A percentile compares a stretch with the other conserved stretches of the same genome.
Conservation (phyloP, 2,329 filamentous ascomycete species). For the Aspergillus spinulosporus region DNA sequence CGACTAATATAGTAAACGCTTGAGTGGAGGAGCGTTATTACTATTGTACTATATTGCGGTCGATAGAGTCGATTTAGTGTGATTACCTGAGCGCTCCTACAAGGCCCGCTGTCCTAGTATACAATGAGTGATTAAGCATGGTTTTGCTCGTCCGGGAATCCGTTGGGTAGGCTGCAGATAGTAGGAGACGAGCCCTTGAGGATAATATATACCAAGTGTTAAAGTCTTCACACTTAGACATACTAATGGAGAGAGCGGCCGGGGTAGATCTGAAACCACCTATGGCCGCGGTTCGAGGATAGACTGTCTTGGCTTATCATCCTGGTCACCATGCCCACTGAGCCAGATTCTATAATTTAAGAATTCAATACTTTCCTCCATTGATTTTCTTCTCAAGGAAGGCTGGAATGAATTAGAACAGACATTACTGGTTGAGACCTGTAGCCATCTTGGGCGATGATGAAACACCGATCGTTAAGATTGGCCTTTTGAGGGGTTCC, state of each 20-base stretch:
- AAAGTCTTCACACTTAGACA: neutral
- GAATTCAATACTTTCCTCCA: neutral
- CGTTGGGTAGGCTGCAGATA: no score
- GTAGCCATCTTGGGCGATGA: conserved; percentile 11
- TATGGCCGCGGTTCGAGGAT: neutral
- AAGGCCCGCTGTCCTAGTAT: neutral
- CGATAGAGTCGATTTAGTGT: neutral
- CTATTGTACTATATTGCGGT: neutral
- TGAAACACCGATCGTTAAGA: conserved; percentile 19
- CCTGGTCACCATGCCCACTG: neutral
- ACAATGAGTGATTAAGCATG: neutral
- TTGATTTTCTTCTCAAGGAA: neutral
- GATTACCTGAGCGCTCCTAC: neutral
- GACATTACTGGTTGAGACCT: conserved; percentile 2
- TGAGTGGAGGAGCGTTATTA: neutral
- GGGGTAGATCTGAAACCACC: neutral
- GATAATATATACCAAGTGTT: no score
- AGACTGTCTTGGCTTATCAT: neutral
- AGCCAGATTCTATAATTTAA: neutral
- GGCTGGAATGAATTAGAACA: neutral
- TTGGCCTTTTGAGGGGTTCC: conserved; percentile 5
- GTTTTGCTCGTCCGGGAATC: no score
- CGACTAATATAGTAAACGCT: neutral
- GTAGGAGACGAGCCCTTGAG: no score
- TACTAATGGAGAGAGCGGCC: neutral